These are phyloP conservation scores for Yarrowia osloensis DNA, from an alignment of 805 yeast species.

Conservation along the genomic window DNA sequence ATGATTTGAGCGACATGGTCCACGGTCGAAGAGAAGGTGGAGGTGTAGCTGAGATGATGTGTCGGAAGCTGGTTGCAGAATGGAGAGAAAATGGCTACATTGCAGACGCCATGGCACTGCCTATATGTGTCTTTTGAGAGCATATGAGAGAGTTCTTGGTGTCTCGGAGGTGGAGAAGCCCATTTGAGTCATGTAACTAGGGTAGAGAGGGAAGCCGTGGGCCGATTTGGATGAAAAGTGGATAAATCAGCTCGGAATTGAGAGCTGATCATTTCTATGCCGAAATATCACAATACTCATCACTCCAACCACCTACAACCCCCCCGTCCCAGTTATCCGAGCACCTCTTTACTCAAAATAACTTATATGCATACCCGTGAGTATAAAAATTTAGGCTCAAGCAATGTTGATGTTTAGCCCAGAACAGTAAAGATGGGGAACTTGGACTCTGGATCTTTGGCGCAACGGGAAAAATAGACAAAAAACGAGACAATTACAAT, in stretches of 20 bases:
- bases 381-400: not conserved
- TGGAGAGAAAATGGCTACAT: not conserved
- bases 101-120: slow-evolving; percentile 16
- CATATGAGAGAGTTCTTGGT: slow-evolving; percentile 33
- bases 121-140: slow-evolving; percentile 18
- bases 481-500: not conserved
- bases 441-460: not conserved
- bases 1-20: slow-evolving; percentile 7
- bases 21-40: not conserved
- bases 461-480: not conserved
- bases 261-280: not conserved
- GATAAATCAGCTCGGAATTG: not conserved
- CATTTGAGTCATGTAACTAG: not conserved
- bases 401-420: slow-evolving; percentile 12
- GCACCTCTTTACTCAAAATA: not conserved
- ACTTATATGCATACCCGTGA: slow-evolving; percentile 14
- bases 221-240: not conserved
- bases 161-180: slow-evolving; percentile 35
- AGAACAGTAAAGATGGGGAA: slow-evolving; percentile 4
- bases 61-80: not conserved
- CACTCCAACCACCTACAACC: not conserved
- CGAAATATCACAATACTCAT: too few relatives aligned
- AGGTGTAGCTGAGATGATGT: not conserved
- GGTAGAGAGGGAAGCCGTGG: not conserved
- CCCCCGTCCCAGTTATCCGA: not conserved